Percentiles rank a stretch among this genome's conserved stretches.
Conservation (phyloP, 495 filamentous ascomycete genomes). For the Trichoderma parareesei region DNA sequence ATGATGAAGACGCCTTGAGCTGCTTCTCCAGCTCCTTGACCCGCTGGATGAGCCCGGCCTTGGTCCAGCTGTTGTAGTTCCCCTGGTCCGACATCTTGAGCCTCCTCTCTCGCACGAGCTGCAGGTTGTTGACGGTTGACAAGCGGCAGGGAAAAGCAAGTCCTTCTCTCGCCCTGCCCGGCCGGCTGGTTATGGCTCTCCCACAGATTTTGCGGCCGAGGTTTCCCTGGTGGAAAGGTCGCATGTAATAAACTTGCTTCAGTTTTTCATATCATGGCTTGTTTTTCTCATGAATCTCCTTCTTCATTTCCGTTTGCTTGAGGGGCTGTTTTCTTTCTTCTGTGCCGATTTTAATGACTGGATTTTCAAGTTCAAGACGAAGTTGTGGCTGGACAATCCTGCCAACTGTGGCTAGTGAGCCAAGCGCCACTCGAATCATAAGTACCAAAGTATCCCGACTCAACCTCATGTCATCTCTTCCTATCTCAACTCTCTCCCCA, state of each 20-base stretch:
- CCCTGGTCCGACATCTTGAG: conserved; percentile 23
- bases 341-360: background rate
- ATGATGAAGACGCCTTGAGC: conserved; percentile 22
- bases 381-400: background rate
- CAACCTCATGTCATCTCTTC: background rate
- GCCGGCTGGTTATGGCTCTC: background rate
- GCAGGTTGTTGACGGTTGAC: conserved; percentile 1
- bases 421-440: conserved; percentile 12
- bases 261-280: background rate
- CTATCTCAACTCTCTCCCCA: background rate
- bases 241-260: conserved; percentile 1
- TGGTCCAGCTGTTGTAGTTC: conserved; percentile 49
- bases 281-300: background rate
- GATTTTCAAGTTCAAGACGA: background rate
- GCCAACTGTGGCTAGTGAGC: background rate
- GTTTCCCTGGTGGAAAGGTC: background rate
- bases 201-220: conserved; percentile 6
- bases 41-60: conserved; percentile 54
- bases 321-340: background rate
- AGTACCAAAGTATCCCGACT: background rate
- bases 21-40: conserved; percentile 58
- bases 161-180: conserved; percentile 3
- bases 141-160: background rate
- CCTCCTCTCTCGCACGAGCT: background rate
- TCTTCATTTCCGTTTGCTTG: background rate